Conservation (phyloP, 2,329 filamentous ascomycete species). For the Fusarium neocosmosporiellum region DNA sequence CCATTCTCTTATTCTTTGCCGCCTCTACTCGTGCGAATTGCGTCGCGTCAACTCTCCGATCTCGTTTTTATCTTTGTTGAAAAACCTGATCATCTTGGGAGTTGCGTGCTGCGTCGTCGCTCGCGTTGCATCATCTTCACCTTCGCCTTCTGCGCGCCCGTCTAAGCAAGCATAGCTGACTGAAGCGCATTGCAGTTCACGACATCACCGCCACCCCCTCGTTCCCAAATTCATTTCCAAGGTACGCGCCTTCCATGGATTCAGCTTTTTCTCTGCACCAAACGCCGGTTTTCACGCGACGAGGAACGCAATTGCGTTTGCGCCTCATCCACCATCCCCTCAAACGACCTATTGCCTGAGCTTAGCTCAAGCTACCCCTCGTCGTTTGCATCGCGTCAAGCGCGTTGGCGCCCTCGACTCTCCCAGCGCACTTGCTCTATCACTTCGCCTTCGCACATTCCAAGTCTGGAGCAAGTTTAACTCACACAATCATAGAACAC, state of each 20-base stretch:
- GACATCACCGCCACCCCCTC: constrained; percentile 25
- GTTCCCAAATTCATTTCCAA: constrained; percentile 27
- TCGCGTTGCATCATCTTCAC: constrained; percentile 28
- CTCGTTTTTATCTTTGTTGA: constrained; percentile 33
- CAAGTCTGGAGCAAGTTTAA: background rate
- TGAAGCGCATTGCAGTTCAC: constrained; percentile 46
- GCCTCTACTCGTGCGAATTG: constrained; percentile 14
- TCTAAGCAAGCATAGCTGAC: constrained; percentile 36
- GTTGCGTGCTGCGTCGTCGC: constrained; percentile 28
- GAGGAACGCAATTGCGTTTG: constrained; percentile 44
- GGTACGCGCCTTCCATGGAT: constrained; percentile 34
- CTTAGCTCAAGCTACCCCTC: constrained; percentile 41
- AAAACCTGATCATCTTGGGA: constrained; percentile 28
- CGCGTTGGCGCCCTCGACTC: background rate
- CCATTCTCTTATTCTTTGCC: constrained; percentile 51
- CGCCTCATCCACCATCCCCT: constrained; percentile 38
- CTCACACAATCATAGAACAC: constrained; percentile 46
- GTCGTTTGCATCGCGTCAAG: background rate
- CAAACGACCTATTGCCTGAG: constrained; percentile 9
- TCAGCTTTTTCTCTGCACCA: constrained; percentile 27
- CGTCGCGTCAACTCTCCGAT: constrained; percentile 27
- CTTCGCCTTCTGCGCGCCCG: constrained; percentile 28
- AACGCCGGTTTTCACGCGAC: constrained; percentile 31
- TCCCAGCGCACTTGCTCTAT: background rate
- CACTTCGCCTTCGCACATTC: background rate